These are phyloP conservation scores for Fennellomyces sp. DNA, from an alignment of 371 early-diverging fungal species.

Conservation along the genomic window DNA sequence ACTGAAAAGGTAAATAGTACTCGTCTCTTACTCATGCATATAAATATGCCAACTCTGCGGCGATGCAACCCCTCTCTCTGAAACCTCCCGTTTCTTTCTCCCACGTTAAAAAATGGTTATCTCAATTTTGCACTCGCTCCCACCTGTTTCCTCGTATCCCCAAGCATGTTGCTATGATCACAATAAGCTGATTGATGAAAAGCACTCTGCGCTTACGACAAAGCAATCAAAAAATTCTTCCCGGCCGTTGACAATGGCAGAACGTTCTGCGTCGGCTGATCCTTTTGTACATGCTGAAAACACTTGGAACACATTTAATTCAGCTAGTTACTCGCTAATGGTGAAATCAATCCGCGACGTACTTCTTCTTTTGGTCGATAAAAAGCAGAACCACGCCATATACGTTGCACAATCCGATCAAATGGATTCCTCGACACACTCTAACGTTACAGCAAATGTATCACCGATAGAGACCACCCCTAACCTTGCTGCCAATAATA, in stretches of 20 bases:
- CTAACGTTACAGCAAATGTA: too few relatives aligned
- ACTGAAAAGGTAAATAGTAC: neutral
- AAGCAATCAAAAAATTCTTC: neutral
- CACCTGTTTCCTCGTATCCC: neutral
- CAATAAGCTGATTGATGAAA: neutral
- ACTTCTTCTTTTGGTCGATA: neutral
- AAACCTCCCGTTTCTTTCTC: neutral
- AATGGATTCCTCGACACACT: too few relatives aligned
- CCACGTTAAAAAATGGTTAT: neutral
- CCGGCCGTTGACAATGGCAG: neutral
- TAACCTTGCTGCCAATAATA: too few relatives aligned
- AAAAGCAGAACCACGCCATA: too few relatives aligned
- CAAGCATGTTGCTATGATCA: neutral
- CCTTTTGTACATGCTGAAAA: neutral
- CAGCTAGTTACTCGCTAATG: neutral
- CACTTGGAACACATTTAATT: neutral
- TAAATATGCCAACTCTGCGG: neutral
- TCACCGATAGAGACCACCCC: too few relatives aligned
- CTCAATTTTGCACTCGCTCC: slow-evolving; percentile 8
- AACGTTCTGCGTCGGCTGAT: neutral
- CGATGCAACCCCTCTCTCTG: neutral
- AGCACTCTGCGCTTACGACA: neutral
- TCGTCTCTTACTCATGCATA: neutral
- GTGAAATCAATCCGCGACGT: neutral
- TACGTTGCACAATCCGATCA: too few relatives aligned